Conservation (phyloP, 2,329 filamentous ascomycete species). For the Coniochaeta sp. region DNA sequence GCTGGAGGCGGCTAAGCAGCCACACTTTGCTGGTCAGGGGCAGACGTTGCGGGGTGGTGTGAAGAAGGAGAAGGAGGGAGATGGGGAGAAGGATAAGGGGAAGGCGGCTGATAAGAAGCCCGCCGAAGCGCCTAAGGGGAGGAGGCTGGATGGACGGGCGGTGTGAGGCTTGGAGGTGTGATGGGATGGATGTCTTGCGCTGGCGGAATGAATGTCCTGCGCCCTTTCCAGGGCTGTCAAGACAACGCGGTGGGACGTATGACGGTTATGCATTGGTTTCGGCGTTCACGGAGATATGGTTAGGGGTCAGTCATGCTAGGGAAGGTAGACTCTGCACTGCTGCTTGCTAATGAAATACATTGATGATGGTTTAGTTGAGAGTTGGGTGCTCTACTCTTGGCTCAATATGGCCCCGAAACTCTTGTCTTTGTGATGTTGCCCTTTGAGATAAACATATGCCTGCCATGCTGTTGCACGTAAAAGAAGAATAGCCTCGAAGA, state of each 20-base stretch:
- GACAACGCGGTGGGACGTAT: no score
- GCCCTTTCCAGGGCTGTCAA: no score
- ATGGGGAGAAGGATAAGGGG: conserved; percentile 27
- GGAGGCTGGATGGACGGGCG: conserved; percentile 35
- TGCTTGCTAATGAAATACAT: neutral
- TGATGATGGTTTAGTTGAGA: neutral
- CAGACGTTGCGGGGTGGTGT: conserved; percentile 65
- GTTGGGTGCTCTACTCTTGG: no score
- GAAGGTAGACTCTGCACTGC: neutral
- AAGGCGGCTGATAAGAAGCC: conserved; percentile 38
- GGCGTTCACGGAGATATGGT: neutral
- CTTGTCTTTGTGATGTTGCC: no score
- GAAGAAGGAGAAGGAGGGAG: conserved; percentile 59
- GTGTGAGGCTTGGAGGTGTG: neutral
- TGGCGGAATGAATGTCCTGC: no score
- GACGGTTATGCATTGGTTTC: conserved; percentile 1
- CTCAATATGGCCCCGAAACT: no score
- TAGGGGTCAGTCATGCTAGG: neutral
- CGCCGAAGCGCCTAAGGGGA: conserved; percentile 24
- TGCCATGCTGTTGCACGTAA: neutral
- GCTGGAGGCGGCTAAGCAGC: conserved; percentile 56
- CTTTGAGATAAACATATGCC: neutral
- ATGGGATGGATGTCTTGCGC: no score
- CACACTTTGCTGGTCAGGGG: conserved; percentile 78
- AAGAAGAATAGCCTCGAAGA: neutral